A percentile compares a stretch with the other conserved stretches of the same genome.
phyloP scores from a whole-genome alignment of 169 alveolate genomes.

The Cytauxzoon felis region DNA sequence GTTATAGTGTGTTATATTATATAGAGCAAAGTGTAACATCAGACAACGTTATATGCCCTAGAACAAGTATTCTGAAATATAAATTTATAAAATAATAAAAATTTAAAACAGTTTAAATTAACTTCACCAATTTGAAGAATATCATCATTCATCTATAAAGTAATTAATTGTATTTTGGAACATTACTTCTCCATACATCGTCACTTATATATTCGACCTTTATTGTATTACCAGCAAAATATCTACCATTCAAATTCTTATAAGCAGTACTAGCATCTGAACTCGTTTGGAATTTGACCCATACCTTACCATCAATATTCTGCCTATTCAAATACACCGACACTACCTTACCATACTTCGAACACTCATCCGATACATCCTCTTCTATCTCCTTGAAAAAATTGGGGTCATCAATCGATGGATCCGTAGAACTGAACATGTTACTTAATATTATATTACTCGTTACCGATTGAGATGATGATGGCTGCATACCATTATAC shows the following conservation, averaged over 20 bases:
- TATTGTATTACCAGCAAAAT: slow-evolving; percentile 80
- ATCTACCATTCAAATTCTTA: slow-evolving; percentile 76
- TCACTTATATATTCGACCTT: slow-evolving; percentile 69
- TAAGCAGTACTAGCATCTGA: slow-evolving; percentile 73
- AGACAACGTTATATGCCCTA: too few relatives aligned
- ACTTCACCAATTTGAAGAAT: too few relatives aligned
- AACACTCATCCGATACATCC: slow-evolving; percentile 86
- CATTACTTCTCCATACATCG: slow-evolving; percentile 55
- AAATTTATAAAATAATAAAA: not conserved
- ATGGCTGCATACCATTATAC: too few relatives aligned
- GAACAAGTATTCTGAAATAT: too few relatives aligned
- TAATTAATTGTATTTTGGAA: too few relatives aligned
- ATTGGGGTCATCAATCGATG: slow-evolving; percentile 64
- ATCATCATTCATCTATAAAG: too few relatives aligned
- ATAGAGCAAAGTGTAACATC: too few relatives aligned
- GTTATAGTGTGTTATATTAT: too few relatives aligned
- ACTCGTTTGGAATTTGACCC: slow-evolving; percentile 67
- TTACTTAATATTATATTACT: slow-evolving; percentile 73
- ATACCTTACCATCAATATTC: slow-evolving; percentile 79
- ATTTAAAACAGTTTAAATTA: too few relatives aligned
- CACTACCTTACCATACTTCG: slow-evolving; percentile 79
- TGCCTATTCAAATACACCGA: slow-evolving; percentile 72
- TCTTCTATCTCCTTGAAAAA: slow-evolving; percentile 80
- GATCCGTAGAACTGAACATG: slow-evolving; percentile 79
- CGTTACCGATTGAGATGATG: too few relatives aligned